A percentile compares a stretch with the other conserved stretches of the same genome.
Evolutionary conservation across 78 protist species (phyloP).

Genomic region (Monocercomonoides exilis): DNA sequence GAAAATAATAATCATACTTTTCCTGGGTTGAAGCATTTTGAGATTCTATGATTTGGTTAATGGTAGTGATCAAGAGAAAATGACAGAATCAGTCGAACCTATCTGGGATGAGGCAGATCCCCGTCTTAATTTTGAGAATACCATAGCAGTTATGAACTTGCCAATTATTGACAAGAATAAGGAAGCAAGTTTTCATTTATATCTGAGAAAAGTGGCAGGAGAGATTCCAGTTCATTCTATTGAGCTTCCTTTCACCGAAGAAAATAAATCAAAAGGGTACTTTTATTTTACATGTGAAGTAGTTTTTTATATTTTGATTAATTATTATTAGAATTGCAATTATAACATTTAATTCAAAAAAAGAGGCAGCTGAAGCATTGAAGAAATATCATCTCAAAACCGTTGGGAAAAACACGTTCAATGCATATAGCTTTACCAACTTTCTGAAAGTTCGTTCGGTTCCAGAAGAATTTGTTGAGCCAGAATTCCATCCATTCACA

Average conservation of each 20-base stretch:
- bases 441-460: neutral
- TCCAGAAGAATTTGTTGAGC: no score
- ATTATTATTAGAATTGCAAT: neutral
- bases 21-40: no score
- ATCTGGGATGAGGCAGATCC: no score
- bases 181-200: neutral
- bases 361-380: neutral
- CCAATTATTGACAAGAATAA: neutral
- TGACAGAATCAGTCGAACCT: no score
- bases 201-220: neutral
- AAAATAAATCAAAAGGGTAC: neutral
- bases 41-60: no score
- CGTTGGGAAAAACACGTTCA: neutral
- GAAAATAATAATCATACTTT: no score
- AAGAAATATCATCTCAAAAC: neutral
- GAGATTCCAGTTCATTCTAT: neutral
- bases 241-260: neutral
- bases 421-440: neutral
- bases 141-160: neutral
- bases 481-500: no score
- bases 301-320: neutral
- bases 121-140: neutral
- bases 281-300: neutral
- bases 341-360: neutral
- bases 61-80: no score